These are phyloP conservation scores for Myrica gale DNA, from an alignment of 306 rosid species.

Conservation along the genomic window DNA sequence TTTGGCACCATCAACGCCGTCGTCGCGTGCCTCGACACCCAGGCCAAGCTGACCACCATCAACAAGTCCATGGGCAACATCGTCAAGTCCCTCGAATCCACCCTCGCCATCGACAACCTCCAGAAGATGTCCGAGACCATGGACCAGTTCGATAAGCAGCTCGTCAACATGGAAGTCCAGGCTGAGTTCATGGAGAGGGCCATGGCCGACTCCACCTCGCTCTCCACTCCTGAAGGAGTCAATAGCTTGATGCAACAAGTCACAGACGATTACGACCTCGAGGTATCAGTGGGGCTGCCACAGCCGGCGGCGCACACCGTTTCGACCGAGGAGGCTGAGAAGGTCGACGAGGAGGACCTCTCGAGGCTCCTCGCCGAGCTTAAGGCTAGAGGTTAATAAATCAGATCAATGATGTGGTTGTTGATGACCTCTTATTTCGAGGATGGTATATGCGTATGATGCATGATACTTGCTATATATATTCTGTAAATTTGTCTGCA, in stretches of 20 bases:
- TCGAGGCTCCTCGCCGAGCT: conserved; percentile 89
- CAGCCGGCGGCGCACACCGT: conserved; percentile 83
- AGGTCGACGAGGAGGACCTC: conserved; percentile 81
- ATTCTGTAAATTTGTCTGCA: not conserved
- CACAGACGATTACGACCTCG: conserved; percentile 88
- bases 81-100: conserved; percentile 76
- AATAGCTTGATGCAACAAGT: conserved; percentile 94
- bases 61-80: conserved; percentile 81
- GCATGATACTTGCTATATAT: not conserved
- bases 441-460: conserved; percentile 4
- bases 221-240: conserved; percentile 87
- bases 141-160: conserved; percentile 92
- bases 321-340: conserved; percentile 73
- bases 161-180: conserved; percentile 95
- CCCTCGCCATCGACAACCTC: conserved; percentile 68
- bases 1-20: conserved; percentile 91
- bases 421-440: not conserved
- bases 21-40: conserved; percentile 87
- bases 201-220: conserved; percentile 91
- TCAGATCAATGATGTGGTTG: not conserved
- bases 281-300: conserved; percentile 85
- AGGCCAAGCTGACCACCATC: conserved; percentile 88
- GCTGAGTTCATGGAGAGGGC: conserved; percentile 94
- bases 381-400: conserved; percentile 79
- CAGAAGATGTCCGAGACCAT: conserved; percentile 97